phyloP scores from a whole-genome alignment of 176 grass and related monocot genomes.

The Carex myosuroides region DNA sequence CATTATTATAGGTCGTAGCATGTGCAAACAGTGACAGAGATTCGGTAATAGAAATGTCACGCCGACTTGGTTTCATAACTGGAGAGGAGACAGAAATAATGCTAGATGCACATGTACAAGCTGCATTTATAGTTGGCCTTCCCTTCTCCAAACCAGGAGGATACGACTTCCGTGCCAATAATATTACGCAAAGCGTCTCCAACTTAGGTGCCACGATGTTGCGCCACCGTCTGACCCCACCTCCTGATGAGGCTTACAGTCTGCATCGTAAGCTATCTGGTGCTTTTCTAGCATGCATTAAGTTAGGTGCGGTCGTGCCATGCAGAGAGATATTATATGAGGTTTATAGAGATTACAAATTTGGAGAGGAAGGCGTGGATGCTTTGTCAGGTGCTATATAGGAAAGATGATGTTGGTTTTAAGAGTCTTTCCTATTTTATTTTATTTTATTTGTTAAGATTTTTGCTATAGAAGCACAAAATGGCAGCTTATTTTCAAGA shows the following conservation, averaged over 20 bases:
- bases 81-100: constrained; percentile 76
- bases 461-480: background rate
- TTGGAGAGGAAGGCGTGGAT: constrained; percentile 25
- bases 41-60: constrained; percentile 67
- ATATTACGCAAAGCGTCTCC: constrained; percentile 74
- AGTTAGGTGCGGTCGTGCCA: constrained; percentile 76
- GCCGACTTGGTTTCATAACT: constrained; percentile 79
- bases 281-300: constrained; percentile 89
- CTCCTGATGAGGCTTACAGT: constrained; percentile 86
- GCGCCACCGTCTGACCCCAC: constrained; percentile 78
- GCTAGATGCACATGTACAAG: constrained; percentile 86
- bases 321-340: constrained; percentile 71
- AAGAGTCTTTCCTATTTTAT: background rate
- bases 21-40: constrained; percentile 77
- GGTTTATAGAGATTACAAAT: constrained; percentile 56
- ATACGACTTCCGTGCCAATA: constrained; percentile 60
- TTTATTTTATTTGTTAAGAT: background rate
- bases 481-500: constrained; percentile 31
- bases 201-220: constrained; percentile 90
- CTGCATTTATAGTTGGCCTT: constrained; percentile 70
- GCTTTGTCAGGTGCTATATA: constrained; percentile 32
- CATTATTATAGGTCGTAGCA: constrained; percentile 54
- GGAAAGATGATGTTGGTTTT: constrained; percentile 1
- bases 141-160: constrained; percentile 67
- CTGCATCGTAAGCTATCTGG: constrained; percentile 93